These are phyloP conservation scores for Gaeumannomyces sp. DNA, from an alignment of 2,329 filamentous ascomycete species.

Conservation along the genomic window DNA sequence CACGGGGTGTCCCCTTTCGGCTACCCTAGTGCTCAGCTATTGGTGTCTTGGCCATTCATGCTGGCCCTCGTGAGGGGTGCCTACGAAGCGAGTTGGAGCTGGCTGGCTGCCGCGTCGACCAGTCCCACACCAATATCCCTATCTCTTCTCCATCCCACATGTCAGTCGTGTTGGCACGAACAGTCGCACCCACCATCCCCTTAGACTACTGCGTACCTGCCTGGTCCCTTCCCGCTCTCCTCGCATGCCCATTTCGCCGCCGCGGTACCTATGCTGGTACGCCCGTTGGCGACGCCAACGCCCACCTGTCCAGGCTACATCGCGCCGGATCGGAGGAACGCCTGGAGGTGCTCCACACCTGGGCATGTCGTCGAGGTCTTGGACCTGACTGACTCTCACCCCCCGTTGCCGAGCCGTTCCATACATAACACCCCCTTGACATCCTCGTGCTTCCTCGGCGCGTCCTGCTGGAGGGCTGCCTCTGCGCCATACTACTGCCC, in stretches of 20 bases:
- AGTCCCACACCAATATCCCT: neutral
- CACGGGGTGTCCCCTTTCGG: neutral
- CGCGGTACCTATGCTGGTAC: neutral
- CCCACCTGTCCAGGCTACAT: neutral
- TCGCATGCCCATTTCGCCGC: neutral
- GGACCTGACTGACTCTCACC: neutral
- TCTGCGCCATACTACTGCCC: neutral
- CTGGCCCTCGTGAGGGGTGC: neutral
- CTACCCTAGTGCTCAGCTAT: neutral
- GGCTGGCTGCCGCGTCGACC: neutral
- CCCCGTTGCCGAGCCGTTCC: neutral
- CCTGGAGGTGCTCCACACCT: neutral
- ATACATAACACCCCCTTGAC: neutral
- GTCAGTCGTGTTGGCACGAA: neutral
- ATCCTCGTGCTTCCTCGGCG: neutral
- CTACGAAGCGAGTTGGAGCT: neutral
- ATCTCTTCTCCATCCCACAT: neutral
- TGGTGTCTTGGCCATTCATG: neutral
- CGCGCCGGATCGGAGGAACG: neutral
- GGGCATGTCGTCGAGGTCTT: neutral
- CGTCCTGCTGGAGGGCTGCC: neutral
- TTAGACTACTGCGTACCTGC: neutral
- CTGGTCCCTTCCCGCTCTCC: neutral
- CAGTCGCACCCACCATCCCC: neutral
- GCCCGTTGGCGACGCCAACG: neutral